These are phyloP conservation scores for Geosmithia putterillii DNA, from an alignment of 2,329 filamentous ascomycete genomes.

Conservation along the genomic window DNA sequence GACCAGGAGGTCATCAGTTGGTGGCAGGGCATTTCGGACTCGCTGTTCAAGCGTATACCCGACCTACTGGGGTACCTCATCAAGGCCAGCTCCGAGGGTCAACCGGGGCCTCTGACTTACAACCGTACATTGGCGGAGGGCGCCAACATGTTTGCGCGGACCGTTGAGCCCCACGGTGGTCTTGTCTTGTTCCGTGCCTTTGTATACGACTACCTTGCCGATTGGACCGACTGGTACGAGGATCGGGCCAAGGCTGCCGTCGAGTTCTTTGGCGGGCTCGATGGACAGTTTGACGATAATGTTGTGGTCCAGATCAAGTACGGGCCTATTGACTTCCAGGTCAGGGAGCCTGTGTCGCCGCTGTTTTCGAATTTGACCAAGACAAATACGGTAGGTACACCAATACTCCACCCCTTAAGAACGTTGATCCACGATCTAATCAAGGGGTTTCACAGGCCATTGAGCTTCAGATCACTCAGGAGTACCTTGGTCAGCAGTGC, in stretches of 20 bases:
- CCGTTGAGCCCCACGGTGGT: slow-evolving; percentile 44
- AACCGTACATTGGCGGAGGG: slow-evolving; percentile 57
- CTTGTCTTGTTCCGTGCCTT: slow-evolving; percentile 62
- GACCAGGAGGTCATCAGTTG: slow-evolving; percentile 45
- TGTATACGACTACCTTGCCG: slow-evolving; percentile 48
- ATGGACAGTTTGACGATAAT: slow-evolving; percentile 56
- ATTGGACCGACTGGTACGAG: slow-evolving; percentile 47
- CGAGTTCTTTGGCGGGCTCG: slow-evolving; percentile 51
- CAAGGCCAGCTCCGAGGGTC: slow-evolving; percentile 62
- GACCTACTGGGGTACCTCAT: slow-evolving; percentile 59
- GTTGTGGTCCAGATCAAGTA: slow-evolving; percentile 65
- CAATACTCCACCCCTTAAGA: background rate
- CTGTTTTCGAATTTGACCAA: slow-evolving; percentile 41
- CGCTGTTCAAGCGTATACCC: slow-evolving; percentile 48
- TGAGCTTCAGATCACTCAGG: slow-evolving; percentile 55
- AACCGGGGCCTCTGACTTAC: slow-evolving; percentile 57
- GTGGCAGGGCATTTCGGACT: slow-evolving; percentile 48
- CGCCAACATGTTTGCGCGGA: slow-evolving; percentile 54
- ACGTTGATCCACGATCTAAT: background rate
- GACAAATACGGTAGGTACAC: slow-evolving; percentile 16
- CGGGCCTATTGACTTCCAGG: slow-evolving; percentile 55
- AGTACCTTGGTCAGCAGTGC: slow-evolving; percentile 59
- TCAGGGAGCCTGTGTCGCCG: slow-evolving; percentile 46
- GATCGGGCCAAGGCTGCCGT: slow-evolving; percentile 61
- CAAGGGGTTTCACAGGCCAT: slow-evolving; percentile 30